Conservation (phyloP, 768 basidiomycete genomes). For the Exidia glandulosa region DNA sequence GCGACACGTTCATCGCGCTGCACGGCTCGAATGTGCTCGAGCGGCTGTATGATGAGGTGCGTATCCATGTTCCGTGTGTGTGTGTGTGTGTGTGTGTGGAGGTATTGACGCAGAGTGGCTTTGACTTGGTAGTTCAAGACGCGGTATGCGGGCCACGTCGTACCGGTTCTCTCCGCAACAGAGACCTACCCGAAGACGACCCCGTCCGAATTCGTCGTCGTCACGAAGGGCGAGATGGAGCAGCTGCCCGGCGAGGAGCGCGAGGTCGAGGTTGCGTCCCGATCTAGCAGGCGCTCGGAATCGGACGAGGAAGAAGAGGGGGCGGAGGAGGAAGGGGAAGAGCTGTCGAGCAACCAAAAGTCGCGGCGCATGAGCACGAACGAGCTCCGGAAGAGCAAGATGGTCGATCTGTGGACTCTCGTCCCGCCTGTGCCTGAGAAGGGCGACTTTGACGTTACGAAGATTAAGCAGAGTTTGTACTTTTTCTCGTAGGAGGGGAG, state of each 20-base stretch:
- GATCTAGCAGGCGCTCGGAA: conserved; percentile 1
- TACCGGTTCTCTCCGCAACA: conserved; percentile 43
- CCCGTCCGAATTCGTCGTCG: conserved; percentile 16
- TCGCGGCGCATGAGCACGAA: background rate
- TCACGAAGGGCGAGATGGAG: conserved; percentile 2
- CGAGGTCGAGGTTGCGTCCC: conserved; percentile 5
- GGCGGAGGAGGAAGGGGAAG: conserved; percentile 12
- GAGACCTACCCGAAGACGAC: conserved; percentile 25
- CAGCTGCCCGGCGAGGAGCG: conserved; percentile 6
- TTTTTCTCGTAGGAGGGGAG: conserved; percentile 98
- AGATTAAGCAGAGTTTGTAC: conserved; percentile 73
- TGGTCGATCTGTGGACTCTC: conserved; percentile 62
- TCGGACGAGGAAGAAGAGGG: conserved; percentile 11
- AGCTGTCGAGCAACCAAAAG: conserved; percentile 1
- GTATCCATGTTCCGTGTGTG: conserved; percentile 16
- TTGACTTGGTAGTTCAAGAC: conserved; percentile 45
- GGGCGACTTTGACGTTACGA: conserved; percentile 75
- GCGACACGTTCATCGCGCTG: conserved; percentile 86
- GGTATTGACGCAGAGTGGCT: background rate
- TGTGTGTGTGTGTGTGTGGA: no score
- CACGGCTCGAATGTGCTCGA: conserved; percentile 80
- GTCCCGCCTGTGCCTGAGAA: conserved; percentile 75
- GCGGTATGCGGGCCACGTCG: conserved; percentile 63
- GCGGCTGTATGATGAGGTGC: conserved; percentile 63
- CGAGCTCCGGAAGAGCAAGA: conserved; percentile 20